Percentiles rank a stretch among this genome's conserved stretches.
These are phyloP conservation scores for Haberlea rhodopensis DNA, from an alignment of 257 asterid genomes.

Conservation along the genomic window DNA sequence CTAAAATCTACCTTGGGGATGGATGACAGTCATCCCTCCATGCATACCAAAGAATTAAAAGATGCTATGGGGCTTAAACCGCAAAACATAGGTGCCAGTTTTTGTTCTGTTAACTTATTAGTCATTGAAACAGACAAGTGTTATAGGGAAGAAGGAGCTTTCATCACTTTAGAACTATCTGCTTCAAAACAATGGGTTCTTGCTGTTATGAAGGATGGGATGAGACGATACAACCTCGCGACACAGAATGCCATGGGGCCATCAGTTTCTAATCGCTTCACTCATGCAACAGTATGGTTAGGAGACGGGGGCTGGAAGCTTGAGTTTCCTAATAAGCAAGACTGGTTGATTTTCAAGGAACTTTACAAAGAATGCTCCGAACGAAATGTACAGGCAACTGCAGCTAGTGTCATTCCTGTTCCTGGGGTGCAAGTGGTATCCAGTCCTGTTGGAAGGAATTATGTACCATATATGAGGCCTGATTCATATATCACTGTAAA, in stretches of 20 bases:
- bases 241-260: constrained; percentile 73
- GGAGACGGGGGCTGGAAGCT: constrained; percentile 60
- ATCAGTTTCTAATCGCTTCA: constrained; percentile 58
- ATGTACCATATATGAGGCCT: constrained; percentile 50
- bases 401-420: constrained; percentile 61
- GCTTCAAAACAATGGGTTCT: constrained; percentile 64
- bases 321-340: constrained; percentile 70
- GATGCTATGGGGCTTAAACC: constrained; percentile 25
- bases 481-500: constrained; percentile 56
- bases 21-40: constrained; percentile 25
- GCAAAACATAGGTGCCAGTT: constrained; percentile 30
- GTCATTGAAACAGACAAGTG: constrained; percentile 66
- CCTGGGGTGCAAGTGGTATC: constrained; percentile 72
- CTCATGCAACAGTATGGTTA: constrained; percentile 64
- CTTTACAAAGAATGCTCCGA: constrained; percentile 74
- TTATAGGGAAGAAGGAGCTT: constrained; percentile 66
- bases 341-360: constrained; percentile 82
- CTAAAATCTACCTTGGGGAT: background rate
- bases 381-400: constrained; percentile 42
- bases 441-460: constrained; percentile 23
- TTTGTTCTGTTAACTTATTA: constrained; percentile 69
- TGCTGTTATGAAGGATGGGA: constrained; percentile 48
- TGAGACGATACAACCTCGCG: constrained; percentile 36
- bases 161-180: constrained; percentile 52
- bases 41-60: constrained; percentile 37